Conservation (phyloP, 2,329 filamentous ascomycete species). For the Aspergillus thermomutatus region DNA sequence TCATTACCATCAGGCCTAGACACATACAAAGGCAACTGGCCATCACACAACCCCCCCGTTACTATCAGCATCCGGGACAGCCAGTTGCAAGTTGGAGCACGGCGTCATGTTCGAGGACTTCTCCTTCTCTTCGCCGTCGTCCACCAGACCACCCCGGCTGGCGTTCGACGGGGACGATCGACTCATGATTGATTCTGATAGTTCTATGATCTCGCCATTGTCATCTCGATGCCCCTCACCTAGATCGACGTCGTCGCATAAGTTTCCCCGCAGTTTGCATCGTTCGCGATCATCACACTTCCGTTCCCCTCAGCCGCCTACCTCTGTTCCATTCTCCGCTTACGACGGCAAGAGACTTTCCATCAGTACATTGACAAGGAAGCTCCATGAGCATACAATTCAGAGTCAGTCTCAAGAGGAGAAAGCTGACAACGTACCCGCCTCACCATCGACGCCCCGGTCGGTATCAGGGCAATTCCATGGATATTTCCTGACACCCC, state of each 20-base stretch:
- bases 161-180: conserved; percentile 32
- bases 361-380: conserved; percentile 38
- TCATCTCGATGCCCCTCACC: conserved; percentile 44
- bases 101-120: conserved; percentile 41
- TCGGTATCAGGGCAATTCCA: conserved; percentile 9
- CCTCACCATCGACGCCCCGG: not conserved
- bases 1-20: not conserved
- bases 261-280: conserved; percentile 26
- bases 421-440: conserved; percentile 5
- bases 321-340: conserved; percentile 43
- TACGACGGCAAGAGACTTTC: conserved; percentile 39
- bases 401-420: conserved; percentile 22
- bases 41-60: not conserved
- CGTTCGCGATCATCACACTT: conserved; percentile 33
- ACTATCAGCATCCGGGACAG: not conserved
- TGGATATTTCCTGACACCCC: conserved; percentile 34
- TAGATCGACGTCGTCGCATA: conserved; percentile 25
- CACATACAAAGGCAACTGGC: not conserved
- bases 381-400: conserved; percentile 40
- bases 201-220: conserved; percentile 37
- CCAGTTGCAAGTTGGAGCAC: not conserved
- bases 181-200: conserved; percentile 36
- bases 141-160: conserved; percentile 24
- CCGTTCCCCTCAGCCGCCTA: conserved; percentile 36
- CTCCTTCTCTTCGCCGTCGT: conserved; percentile 38